Base-by-base conservation (phyloP, 805 yeast genomes). In the Naumovozyma castellii region DNA sequence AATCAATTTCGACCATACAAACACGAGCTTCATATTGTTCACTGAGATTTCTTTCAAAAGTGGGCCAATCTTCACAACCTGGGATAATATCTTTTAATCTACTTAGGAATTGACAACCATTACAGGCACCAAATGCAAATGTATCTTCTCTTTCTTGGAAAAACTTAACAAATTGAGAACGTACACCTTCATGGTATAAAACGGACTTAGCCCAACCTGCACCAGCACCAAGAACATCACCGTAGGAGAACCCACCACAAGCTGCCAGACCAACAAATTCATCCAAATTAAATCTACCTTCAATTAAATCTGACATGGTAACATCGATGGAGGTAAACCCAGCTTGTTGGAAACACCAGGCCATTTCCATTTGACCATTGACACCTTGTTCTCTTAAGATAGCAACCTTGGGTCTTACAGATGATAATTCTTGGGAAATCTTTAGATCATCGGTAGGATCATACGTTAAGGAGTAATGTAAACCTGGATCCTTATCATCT, bases 161-260 rank as follows among this genome's bases (percentile, higher is more conserved):
- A 64, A 92, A 92, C 37, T 66, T 72, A 48, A 68, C 64, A 62
- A 92, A 92, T 66, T 85, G 88, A 19, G 69, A 55, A 58, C 92
- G 78, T 29, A 90, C 83, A 40, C 66, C 69, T 29, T 76, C 84
- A 58, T 90, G 82, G 73, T 80, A 87, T 49, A 92, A 67, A 8
- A 92, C 95, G 14, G 97, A 85, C 57, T 86, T 87, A 43, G 98
- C 98, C 98, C 98, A 92, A 43, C 98, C 98, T 39, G 90, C 83
- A 59, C 96, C 98, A 28, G 98, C 98, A 51, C 98, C 98, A 44
- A 92, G 71, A 36, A 92, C 98, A 65, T 92, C 98, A 72, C 98
- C 98, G 57, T 88, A 92, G 1, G 97, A 86, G 71, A 92, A 92
- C 13, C 98, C 98, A 65, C 98, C 98, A 67, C 98, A 94, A 3